Evolutionary conservation across 2,329 filamentous ascomycete species (phyloP), one percentile per base, ranked within the genome.

Genomic region (Acrocalymma vagum): DNA sequence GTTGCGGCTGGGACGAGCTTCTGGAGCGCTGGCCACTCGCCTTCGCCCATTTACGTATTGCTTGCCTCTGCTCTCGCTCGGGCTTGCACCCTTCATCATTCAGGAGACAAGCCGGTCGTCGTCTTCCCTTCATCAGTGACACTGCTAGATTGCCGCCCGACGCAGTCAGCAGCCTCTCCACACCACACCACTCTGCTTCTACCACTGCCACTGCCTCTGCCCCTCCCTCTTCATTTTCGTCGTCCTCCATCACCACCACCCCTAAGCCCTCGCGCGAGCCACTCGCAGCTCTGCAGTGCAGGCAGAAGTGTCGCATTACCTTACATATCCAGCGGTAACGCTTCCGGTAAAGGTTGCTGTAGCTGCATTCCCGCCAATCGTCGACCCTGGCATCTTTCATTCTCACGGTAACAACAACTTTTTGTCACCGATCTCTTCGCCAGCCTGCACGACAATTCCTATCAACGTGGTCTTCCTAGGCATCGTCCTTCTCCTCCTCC

Each of bases 321-420:
- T 65, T 58, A 59, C 62, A 60, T 62, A 47, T 45, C 46, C 48
- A 48, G 51, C 48, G 47, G 50, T 56, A 61, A 52, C 55, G 54
- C 46, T 42, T 60, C 55, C 45, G 57, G 56, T 48, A 53, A 55
- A 63, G 57, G 46, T 58, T 61, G 58, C 59, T 50, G 47, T 38
- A 44, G 29, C 51, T 60, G 57, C 65, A 67, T 66, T 65, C 63
- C 64, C 47, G 40, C 65, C 62, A 66, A 69, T 69, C 57, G 53
- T 47, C 56, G 48, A 48, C 52, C 56, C 63, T 61, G 49, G 52
- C 52, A 48, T n/a, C n/a, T n/a, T 42, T 37, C 42, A 53, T 49
- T 45, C 53, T 50, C 52, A 43, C 58, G 36, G 55, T 57, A 63
- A 63, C 65, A 62, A 56, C 58, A 59, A 49, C 53, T 50, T 45